A percentile compares a stretch with the other conserved stretches of the same genome.
phyloP scores from a whole-genome alignment of 139 green algal species.

The Tetradesmus obliquus region DNA sequence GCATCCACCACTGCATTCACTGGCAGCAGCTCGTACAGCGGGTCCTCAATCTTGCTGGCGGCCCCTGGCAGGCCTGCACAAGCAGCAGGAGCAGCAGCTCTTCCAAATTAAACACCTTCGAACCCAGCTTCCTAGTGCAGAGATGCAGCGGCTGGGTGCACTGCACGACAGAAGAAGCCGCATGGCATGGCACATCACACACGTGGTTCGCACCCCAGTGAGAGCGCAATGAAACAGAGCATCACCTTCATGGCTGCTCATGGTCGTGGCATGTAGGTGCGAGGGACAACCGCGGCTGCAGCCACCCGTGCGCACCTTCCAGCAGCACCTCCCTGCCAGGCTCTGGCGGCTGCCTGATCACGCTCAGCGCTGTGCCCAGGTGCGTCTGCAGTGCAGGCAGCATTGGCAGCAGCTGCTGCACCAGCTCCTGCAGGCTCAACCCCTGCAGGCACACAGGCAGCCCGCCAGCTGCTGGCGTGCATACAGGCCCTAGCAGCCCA shows the following conservation, averaged over 20 bases:
- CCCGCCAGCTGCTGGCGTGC: neutral
- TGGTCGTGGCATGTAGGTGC: no score
- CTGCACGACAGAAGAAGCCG: no score
- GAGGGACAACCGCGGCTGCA: neutral
- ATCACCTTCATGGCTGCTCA: neutral
- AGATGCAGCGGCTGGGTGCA: no score
- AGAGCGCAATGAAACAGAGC: no score
- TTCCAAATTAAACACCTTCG: neutral
- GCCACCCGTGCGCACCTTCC: neutral
- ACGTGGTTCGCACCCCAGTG: no score
- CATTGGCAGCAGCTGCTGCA: constrained; percentile 29
- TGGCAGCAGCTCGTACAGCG: neutral
- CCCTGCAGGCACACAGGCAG: constrained; percentile 2
- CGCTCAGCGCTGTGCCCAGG: constrained; percentile 3
- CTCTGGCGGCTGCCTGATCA: constrained; percentile 27
- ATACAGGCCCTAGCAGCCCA: neutral
- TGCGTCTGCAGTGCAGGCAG: constrained; percentile 37
- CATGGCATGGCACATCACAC: no score
- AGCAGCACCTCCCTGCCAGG: constrained; percentile 21
- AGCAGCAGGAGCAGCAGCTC: neutral
- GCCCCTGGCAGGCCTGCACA: neutral
- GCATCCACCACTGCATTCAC: neutral
- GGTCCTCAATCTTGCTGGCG: neutral
- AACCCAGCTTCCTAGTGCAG: no score
- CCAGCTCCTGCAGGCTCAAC: neutral